Base-by-base conservation (phyloP, 805 yeast genomes). In the Saccharomycopsis javanensis region DNA sequence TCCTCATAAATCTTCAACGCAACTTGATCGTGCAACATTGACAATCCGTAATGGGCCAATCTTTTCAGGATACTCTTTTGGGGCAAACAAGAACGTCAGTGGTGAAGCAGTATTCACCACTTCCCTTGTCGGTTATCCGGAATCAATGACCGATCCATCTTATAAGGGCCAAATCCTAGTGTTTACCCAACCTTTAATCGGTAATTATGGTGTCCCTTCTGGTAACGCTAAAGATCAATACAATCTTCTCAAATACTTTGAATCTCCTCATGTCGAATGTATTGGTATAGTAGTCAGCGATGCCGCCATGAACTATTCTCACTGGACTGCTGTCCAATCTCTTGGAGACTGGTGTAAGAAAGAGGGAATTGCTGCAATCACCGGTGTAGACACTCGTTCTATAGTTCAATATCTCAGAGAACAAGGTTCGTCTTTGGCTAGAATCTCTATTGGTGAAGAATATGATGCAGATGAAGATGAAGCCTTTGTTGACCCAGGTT, bases 81-180 rank as follows among this genome's bases (percentile, higher is more conserved):
- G 99, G 67, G 96, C 98, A 48, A 83, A 89, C 71, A 86, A 85
- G 63, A 88, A 91, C 62, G 82, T 89, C 61, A 84, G 95, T 59
- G 99, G 99, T 62, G 99, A 94, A 72, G 96, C 97, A 31, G 99
- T 95, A 50, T 94, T 94, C 76, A 89, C 97, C 52, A 95, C 99
- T 34, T 94, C 97, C 6, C 78, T 95, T 71, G 99, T 94, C 11
- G 99, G 99, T 18, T 94, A 94, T 72, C 98, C 99, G 16, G 99
- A 94, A 72, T 88, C 97, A 7, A 90, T 94, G 95, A 94, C 99
- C 23, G 99, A 94, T 72, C 99, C 99, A 38, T 90, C 97, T 5
- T 94, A 94, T 72, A 85, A 83, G 66, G 99, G 99, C 54, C 99
- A 94, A 76, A 94, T 94, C 64, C 81, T 94, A 64, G 96, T 94